phyloP scores from a whole-genome alignment of 805 yeast genomes.

The Saccharomycopsis lassenensis region DNA sequence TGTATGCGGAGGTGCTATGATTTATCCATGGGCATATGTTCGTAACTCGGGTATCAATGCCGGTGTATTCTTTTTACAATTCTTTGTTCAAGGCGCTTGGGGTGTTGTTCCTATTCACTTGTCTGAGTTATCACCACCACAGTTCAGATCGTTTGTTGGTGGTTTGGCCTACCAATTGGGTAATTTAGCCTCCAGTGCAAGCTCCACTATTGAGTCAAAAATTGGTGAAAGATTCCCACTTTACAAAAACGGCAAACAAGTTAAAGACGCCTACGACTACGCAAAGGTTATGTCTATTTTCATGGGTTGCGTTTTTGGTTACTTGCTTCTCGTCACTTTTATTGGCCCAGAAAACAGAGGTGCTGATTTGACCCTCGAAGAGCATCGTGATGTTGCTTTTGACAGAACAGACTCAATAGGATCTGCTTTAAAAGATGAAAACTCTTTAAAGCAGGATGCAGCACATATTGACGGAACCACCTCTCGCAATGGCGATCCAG shows the following conservation, averaged over 20 bases:
- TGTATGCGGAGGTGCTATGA: slow-evolving; percentile 44
- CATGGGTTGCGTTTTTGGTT: slow-evolving; percentile 54
- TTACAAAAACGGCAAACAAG: slow-evolving; percentile 22
- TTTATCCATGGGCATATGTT: slow-evolving; percentile 51
- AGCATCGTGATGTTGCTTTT: slow-evolving; percentile 3
- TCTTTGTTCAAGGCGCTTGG: slow-evolving; percentile 65
- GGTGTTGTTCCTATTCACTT: slow-evolving; percentile 60
- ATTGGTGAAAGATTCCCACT: slow-evolving; percentile 53
- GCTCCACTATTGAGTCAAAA: slow-evolving; percentile 59
- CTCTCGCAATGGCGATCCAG: too few relatives aligned
- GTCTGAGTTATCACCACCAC: slow-evolving; percentile 55
- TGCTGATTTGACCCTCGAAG: slow-evolving; percentile 9
- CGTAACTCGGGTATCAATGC: slow-evolving; percentile 32
- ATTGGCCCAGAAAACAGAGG: slow-evolving; percentile 44
- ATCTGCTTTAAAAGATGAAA: slow-evolving; percentile 10
- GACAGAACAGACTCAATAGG: slow-evolving; percentile 13
- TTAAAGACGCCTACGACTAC: slow-evolving; percentile 36
- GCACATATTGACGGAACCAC: too few relatives aligned
- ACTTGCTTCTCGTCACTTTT: slow-evolving; percentile 34
- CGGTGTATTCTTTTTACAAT: slow-evolving; percentile 53
- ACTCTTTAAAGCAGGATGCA: too few relatives aligned
- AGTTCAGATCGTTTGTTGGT: slow-evolving; percentile 48
- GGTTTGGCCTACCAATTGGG: slow-evolving; percentile 64
- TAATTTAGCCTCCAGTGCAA: slow-evolving; percentile 60
- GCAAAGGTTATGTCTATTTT: slow-evolving; percentile 64